These are phyloP conservation scores for Rhodotorula babjevae DNA, from an alignment of 768 basidiomycete species.

Conservation along the genomic window DNA sequence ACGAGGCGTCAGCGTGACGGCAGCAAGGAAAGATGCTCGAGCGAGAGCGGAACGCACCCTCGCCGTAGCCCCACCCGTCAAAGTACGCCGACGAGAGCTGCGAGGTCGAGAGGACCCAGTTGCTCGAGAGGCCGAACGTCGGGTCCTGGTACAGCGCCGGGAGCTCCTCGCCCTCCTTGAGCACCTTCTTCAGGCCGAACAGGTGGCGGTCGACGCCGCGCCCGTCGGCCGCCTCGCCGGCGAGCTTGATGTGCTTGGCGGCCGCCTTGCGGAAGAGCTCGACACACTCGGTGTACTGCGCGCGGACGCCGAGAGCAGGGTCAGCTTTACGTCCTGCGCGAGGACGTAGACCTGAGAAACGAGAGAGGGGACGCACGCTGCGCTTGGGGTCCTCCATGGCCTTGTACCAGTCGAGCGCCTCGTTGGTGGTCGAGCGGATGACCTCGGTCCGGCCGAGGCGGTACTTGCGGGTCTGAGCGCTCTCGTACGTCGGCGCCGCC, in stretches of 20 bases:
- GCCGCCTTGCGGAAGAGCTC: slow-evolving; percentile 70
- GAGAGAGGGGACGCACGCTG: slow-evolving; percentile 50
- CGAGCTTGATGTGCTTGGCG: slow-evolving; percentile 77
- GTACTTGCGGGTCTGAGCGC: slow-evolving; percentile 87
- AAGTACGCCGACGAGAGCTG: slow-evolving; percentile 74
- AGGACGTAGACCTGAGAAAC: no score
- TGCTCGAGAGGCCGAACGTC: slow-evolving; percentile 63
- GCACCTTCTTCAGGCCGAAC: slow-evolving; percentile 76
- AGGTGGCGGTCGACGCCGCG: slow-evolving; percentile 93
- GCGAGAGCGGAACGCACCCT: slow-evolving; percentile 59
- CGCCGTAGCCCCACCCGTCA: slow-evolving; percentile 96
- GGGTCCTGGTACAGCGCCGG: slow-evolving; percentile 47
- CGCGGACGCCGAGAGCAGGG: neutral
- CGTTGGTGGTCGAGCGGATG: slow-evolving; percentile 74
- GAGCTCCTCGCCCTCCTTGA: slow-evolving; percentile 65
- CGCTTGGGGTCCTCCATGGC: slow-evolving; percentile 67
- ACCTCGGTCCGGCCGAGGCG: slow-evolving; percentile 90
- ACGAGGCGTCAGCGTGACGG: neutral
- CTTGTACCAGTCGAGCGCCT: slow-evolving; percentile 78
- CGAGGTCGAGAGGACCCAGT: slow-evolving; percentile 92
- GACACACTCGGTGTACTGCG: slow-evolving; percentile 59
- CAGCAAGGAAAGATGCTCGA: neutral
- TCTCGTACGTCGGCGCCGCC: slow-evolving; percentile 64
- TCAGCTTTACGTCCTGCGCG: no score
- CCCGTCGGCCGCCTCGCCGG: slow-evolving; percentile 85